Evolutionary conservation across 2,329 filamentous ascomycete genomes (phyloP), one percentile per base, ranked within the genome.

Genomic region (Aphanocladium album): DNA sequence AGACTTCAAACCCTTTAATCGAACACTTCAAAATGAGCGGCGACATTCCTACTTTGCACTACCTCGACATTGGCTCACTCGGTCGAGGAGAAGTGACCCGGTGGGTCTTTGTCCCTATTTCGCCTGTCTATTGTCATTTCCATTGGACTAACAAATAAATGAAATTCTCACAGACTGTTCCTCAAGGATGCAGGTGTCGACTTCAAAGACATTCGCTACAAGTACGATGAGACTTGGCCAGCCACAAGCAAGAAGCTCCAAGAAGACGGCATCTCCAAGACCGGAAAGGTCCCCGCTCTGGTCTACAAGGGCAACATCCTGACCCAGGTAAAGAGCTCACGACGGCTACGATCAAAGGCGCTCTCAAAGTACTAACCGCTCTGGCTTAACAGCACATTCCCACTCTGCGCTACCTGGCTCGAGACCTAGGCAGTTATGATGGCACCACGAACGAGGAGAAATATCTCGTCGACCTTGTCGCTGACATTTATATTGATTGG

Each of bases 401-500:
- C 0, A 76, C 71, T 14, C 62, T 77, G 6, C 69, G 74, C n/a
- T 76, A 71, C 54, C 64, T 77, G 0, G 60, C 74, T 1, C 68
- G 73, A 2, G 71, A 75, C 0, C 66, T 74, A 1, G 71, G 69
- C 11, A 55, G 51, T 3, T 76, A 76, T 23, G 74, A 77, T 19
- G 74, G 74, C 9, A 67, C 69, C 2, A 72, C 73, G 2, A 74
- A 64, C 45, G 62, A 66, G 2, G 74, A 76, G 23, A 76, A 75
- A 59, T 76, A 71, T 43, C 19, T 71, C 2, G 68, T 76, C 0
- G 74, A 77, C 60, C 66, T 69, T 1, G 72, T 76, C 0, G 61
- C 73, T 1, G 74, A 76, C 35, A 62, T 76, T 12, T 77, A 77
- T 33, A 68, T 72, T 8, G 74, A 77, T 45, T 76, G 74, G 74